phyloP scores from a whole-genome alignment of 495 filamentous ascomycete species.

The Aspergillus taichungensis region DNA sequence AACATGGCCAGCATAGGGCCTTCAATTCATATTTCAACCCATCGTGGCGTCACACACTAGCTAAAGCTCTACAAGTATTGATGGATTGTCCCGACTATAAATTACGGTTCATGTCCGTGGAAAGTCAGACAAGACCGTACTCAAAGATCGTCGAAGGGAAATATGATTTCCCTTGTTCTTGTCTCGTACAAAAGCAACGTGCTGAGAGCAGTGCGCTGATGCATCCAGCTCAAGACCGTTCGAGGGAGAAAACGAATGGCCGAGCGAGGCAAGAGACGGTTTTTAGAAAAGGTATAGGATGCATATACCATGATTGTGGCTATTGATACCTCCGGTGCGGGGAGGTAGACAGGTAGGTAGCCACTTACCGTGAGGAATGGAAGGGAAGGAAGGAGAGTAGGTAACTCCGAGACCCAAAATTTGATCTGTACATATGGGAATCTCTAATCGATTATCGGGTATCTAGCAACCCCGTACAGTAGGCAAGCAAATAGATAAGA shows the following conservation, averaged over 20 bases:
- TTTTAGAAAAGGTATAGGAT: too few relatives aligned
- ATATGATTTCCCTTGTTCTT: constrained; percentile 25
- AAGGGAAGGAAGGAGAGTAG: too few relatives aligned
- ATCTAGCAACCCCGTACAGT: constrained; percentile 19
- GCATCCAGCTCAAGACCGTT: constrained; percentile 53
- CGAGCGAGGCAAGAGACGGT: constrained; percentile 50
- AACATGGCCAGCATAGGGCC: too few relatives aligned
- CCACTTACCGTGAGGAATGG: too few relatives aligned
- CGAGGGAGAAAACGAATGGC: constrained; percentile 31
- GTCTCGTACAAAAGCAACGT: constrained; percentile 37
- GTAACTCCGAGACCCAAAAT: background rate
- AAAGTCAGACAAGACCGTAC: constrained; percentile 38
- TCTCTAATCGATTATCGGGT: constrained; percentile 14
- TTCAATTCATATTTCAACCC: too few relatives aligned
- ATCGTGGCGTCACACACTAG: too few relatives aligned
- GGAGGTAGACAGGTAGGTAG: too few relatives aligned
- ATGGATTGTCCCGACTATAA: constrained; percentile 39
- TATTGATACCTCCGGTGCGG: too few relatives aligned
- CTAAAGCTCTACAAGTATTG: background rate
- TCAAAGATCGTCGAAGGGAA: constrained; percentile 43
- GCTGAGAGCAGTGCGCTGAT: constrained; percentile 8
- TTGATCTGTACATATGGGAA: constrained; percentile 3
- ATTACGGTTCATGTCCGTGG: constrained; percentile 42
- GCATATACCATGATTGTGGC: too few relatives aligned
- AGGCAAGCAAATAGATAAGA: background rate